Base-by-base conservation (phyloP, 2,329 filamentous ascomycete genomes). In the Tothia fuscella region DNA sequence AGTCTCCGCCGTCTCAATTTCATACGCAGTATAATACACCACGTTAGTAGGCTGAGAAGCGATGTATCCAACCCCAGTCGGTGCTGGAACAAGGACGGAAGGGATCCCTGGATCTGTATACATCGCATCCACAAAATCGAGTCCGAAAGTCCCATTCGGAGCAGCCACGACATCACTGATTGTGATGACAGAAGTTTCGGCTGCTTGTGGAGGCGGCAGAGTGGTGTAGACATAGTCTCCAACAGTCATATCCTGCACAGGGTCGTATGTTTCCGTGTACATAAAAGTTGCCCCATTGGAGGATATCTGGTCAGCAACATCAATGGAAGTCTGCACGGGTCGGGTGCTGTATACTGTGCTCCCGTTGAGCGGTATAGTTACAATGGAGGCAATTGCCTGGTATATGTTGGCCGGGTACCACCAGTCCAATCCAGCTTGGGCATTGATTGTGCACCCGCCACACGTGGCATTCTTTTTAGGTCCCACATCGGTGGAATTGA, bases 351-450 rank as follows among this genome's bases (percentile, higher is more conserved):
- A 45, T 6, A 16, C 3, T 49, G 47, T n/a, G 49, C 43, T 28
- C 53, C 53, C 21, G 45, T 56, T 38, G 62, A 58, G n/a, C 67
- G 29, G 20, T 9, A 43, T 41, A 12, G 43, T 45, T 7, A 32
- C 21, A 28, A 42, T 14, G 13, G 38, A 36, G 4, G 37, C 43
- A 20, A 45, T 28, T 14, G 28, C 31, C n/a, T 26, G 29, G 31
- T n/a, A 42, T 5, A 45, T 26, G n/a, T 35, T 45, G 19, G 24
- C n/a, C 22, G 43, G 25, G 32, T 32, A 45, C 43, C 43, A 60
- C 47, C 54, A 61, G 24, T 59, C 55, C 38, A 61, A 47, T 7
- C 50, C 52, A 7, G 57, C 58, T 4, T 53, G 47, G 5, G 60
- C 53, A 46, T 61, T 59, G 24, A 61, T 46, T 1, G 56, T 59